These are phyloP conservation scores for Talaromyces sp. DNA, from an alignment of 2,329 filamentous ascomycete species.

Conservation along the genomic window DNA sequence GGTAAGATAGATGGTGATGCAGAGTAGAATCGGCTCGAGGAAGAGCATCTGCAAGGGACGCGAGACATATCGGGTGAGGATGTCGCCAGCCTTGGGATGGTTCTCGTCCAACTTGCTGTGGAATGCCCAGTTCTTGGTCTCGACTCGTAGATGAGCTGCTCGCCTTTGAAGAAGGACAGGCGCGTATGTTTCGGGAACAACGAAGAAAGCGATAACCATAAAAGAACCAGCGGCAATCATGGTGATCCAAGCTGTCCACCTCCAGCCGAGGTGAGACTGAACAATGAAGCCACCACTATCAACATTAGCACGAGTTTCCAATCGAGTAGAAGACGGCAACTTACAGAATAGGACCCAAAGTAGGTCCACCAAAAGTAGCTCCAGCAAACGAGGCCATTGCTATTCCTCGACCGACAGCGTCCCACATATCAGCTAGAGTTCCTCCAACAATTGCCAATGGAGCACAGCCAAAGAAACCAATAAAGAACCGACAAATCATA, in stretches of 20 bases:
- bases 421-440: slow-evolving; percentile 51
- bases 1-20: slow-evolving; percentile 44
- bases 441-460: slow-evolving; percentile 54
- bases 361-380: slow-evolving; percentile 52
- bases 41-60: slow-evolving; percentile 45
- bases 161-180: slow-evolving; percentile 50
- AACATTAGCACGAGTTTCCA: no score
- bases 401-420: slow-evolving; percentile 48
- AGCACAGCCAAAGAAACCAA: slow-evolving; percentile 53
- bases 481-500: slow-evolving; percentile 55
- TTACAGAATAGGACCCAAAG: slow-evolving; percentile 35
- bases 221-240: slow-evolving; percentile 49
- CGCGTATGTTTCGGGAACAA: slow-evolving; percentile 54
- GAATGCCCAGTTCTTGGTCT: slow-evolving; percentile 50
- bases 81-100: slow-evolving; percentile 31
- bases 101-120: slow-evolving; percentile 46
- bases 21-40: slow-evolving; percentile 47
- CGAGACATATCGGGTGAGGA: slow-evolving; percentile 43
- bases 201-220: slow-evolving; percentile 43
- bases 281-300: slow-evolving; percentile 49
- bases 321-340: no score
- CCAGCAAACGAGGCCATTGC: slow-evolving; percentile 48
- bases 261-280: slow-evolving; percentile 54
- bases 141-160: slow-evolving; percentile 49
- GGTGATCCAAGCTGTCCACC: slow-evolving; percentile 60